Evolutionary conservation across 129 eudicot species (phyloP).

Genomic region (Helianthus tuberosus): DNA sequence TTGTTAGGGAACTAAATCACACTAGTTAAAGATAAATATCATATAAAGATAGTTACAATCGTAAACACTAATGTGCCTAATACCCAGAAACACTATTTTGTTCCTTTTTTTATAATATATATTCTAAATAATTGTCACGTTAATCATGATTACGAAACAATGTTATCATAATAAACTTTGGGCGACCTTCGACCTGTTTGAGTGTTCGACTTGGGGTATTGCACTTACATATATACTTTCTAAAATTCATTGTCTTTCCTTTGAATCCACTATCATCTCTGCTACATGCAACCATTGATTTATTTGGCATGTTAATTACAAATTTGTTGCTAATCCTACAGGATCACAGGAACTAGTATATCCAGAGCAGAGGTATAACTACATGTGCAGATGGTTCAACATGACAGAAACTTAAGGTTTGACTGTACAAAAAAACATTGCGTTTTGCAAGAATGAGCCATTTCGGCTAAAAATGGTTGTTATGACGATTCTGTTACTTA

Average conservation of each 20-base stretch:
- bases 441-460: neutral
- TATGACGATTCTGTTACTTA: neutral
- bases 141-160: neutral
- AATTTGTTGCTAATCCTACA: neutral
- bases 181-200: too few species aligned
- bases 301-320: neutral
- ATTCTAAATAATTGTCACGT: neutral
- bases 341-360: constrained; percentile 12
- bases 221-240: too few species aligned
- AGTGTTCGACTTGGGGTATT: too few species aligned
- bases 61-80: neutral
- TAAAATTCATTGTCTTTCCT: too few species aligned
- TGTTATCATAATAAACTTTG: neutral
- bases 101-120: neutral
- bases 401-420: constrained; percentile 1
- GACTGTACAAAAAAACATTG: neutral
- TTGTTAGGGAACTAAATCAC: neutral
- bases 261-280: neutral
- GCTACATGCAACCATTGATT: too few species aligned
- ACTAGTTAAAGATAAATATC: too few species aligned
- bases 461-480: neutral
- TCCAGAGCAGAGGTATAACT: neutral
- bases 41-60: neutral
- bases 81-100: neutral
- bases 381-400: constrained; percentile 22